A percentile compares a stretch with the other conserved stretches of the same genome.
phyloP scores from a whole-genome alignment of 805 yeast genomes.

The Alloascoidea africana region DNA sequence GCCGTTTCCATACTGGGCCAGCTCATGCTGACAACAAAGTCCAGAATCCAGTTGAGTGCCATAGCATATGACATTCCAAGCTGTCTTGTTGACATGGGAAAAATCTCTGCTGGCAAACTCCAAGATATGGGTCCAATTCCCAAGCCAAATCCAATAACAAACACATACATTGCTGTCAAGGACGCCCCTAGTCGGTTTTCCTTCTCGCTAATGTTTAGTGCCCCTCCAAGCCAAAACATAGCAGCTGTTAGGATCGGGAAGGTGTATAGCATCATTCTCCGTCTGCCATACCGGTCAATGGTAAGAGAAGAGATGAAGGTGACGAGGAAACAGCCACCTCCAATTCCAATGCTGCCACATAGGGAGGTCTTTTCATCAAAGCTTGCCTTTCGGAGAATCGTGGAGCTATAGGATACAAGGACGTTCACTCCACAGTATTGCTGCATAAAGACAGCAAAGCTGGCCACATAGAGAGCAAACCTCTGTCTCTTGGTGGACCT shows the following conservation, averaged over 20 bases:
- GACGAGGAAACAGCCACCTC: slow-evolving; percentile 29
- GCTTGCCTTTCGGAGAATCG: slow-evolving; percentile 29
- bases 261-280: slow-evolving; percentile 35
- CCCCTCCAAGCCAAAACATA: slow-evolving; percentile 39
- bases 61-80: slow-evolving; percentile 15
- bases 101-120: slow-evolving; percentile 3
- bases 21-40: background rate
- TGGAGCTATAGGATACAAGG: slow-evolving; percentile 34
- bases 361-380: slow-evolving; percentile 27
- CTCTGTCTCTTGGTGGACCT: slow-evolving; percentile 31
- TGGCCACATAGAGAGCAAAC: slow-evolving; percentile 34
- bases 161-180: slow-evolving; percentile 58
- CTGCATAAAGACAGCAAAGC: slow-evolving; percentile 36
- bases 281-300: slow-evolving; percentile 34
- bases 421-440: slow-evolving; percentile 41
- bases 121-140: background rate
- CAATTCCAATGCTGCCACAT: slow-evolving; percentile 32
- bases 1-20: background rate
- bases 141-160: slow-evolving; percentile 23
- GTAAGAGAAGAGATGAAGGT: slow-evolving; percentile 33
- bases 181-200: slow-evolving; percentile 34
- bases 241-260: slow-evolving; percentile 45
- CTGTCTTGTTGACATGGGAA: slow-evolving; percentile 12
- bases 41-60: background rate
- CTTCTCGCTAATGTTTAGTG: slow-evolving; percentile 48